These are phyloP conservation scores for Psilocybe cubensis DNA, from an alignment of 768 basidiomycete genomes.

Conservation along the genomic window DNA sequence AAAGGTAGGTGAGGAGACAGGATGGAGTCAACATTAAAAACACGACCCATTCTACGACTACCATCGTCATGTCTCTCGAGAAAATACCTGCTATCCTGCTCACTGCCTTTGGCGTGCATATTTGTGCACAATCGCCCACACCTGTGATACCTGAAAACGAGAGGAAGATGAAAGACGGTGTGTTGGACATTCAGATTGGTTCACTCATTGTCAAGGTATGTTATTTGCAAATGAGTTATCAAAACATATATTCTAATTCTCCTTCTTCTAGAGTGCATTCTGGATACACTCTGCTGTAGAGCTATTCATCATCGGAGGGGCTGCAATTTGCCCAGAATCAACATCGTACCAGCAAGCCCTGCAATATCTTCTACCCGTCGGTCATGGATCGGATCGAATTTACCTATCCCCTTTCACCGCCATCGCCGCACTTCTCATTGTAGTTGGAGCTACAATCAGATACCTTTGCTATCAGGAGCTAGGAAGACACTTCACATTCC, in stretches of 20 bases:
- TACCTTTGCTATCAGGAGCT: constrained; percentile 38
- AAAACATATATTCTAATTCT: neutral
- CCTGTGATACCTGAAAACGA: neutral
- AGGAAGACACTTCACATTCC: constrained; percentile 43
- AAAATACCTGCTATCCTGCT: constrained; percentile 1
- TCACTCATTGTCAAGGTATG: neutral
- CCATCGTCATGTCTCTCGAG: neutral
- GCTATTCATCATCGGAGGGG: neutral
- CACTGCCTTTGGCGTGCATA: neutral
- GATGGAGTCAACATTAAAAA: neutral
- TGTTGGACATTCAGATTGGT: neutral
- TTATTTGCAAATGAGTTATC: neutral
- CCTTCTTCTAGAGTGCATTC: neutral
- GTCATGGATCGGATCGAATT: neutral
- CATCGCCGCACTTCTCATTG: neutral
- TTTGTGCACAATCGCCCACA: neutral
- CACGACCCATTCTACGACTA: neutral
- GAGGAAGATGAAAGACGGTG: neutral
- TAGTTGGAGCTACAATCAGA: constrained; percentile 25
- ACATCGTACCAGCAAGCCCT: neutral
- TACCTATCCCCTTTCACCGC: neutral
- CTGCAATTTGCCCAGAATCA: neutral
- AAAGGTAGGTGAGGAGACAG: neutral
- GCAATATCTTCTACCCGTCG: neutral
- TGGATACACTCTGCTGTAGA: neutral